Evolutionary conservation across 2,329 filamentous ascomycete genomes (phyloP).

Genomic region (Paracoccidioides brasiliensis): DNA sequence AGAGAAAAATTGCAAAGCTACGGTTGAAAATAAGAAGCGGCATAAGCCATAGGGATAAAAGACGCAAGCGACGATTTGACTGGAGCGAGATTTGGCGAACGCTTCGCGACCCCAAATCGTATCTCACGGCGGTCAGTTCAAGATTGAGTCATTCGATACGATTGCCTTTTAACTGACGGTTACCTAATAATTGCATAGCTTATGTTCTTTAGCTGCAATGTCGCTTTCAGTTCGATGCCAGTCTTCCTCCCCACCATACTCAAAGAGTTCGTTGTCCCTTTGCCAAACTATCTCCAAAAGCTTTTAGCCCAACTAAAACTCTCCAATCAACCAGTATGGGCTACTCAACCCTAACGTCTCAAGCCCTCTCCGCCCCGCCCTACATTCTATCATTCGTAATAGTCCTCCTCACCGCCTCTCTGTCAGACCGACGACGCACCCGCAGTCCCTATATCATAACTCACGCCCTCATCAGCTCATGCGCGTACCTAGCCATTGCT

Average conservation of each 20-base stretch:
- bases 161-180: conserved; percentile 1
- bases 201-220: conserved; percentile 81
- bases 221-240: conserved; percentile 76
- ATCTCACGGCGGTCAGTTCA: conserved; percentile 50
- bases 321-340: conserved; percentile 44
- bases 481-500: conserved; percentile 48
- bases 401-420: conserved; percentile 58
- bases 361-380: conserved; percentile 69
- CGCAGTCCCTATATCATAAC: conserved; percentile 55
- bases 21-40: conserved; percentile 47
- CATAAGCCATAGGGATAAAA: conserved; percentile 18
- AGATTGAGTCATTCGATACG: not conserved
- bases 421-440: conserved; percentile 53
- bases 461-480: conserved; percentile 58
- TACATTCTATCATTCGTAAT: conserved; percentile 62
- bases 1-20: conserved; percentile 57
- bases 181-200: conserved; percentile 20
- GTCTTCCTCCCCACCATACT: conserved; percentile 79
- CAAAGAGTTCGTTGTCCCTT: conserved; percentile 33
- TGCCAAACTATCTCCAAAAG: conserved; percentile 5
- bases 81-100: conserved; percentile 45
- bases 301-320: not conserved
- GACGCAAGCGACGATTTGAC: conserved; percentile 33
- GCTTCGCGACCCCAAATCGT: conserved; percentile 54
- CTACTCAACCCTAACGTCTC: conserved; percentile 51